Percentiles rank a stretch among this genome's conserved stretches.
These are phyloP conservation scores for Fraxinus americana DNA, from an alignment of 257 asterid genomes.

Conservation along the genomic window DNA sequence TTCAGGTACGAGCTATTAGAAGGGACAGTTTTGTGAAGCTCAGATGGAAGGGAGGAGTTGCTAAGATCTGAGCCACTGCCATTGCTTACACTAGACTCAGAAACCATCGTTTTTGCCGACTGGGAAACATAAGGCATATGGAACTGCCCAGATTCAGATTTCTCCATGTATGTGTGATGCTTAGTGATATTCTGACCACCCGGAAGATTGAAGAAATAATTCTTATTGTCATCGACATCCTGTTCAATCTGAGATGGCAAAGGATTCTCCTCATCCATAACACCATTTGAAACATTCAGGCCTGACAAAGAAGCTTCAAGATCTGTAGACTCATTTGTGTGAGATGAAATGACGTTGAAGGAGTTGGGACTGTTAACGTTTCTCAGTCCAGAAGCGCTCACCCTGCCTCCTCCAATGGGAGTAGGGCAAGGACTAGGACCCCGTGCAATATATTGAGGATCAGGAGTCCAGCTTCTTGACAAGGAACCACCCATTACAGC, in stretches of 20 bases:
- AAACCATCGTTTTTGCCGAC: slow-evolving; percentile 27
- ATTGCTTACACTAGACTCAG: slow-evolving; percentile 44
- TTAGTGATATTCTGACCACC: slow-evolving; percentile 60
- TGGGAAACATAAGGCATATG: slow-evolving; percentile 39
- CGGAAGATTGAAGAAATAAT: slow-evolving; percentile 56
- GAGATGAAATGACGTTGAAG: slow-evolving; percentile 60
- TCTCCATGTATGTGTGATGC: slow-evolving; percentile 52
- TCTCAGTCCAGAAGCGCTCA: slow-evolving; percentile 58
- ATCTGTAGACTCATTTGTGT: slow-evolving; percentile 57
- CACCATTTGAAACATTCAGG: slow-evolving; percentile 72
- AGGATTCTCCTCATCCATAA: slow-evolving; percentile 43
- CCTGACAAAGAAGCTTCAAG: slow-evolving; percentile 80
- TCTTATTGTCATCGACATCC: slow-evolving; percentile 45
- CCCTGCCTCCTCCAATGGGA: slow-evolving; percentile 87
- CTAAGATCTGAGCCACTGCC: slow-evolving; percentile 41
- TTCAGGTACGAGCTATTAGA: slow-evolving; percentile 33
- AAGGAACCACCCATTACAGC: slow-evolving; percentile 85
- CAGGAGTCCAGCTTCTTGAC: slow-evolving; percentile 97
- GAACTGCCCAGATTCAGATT: slow-evolving; percentile 43
- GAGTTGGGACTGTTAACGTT: slow-evolving; percentile 54
- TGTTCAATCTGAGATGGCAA: slow-evolving; percentile 45
- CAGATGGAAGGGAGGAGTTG: slow-evolving; percentile 43
- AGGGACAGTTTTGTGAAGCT: slow-evolving; percentile 47
- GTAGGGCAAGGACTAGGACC: slow-evolving; percentile 90
- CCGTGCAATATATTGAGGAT: slow-evolving; percentile 74